Evolutionary conservation across 306 rosid genomes (phyloP), one percentile per base, ranked within the genome.

Genomic region (Fragaria ananassa): DNA sequence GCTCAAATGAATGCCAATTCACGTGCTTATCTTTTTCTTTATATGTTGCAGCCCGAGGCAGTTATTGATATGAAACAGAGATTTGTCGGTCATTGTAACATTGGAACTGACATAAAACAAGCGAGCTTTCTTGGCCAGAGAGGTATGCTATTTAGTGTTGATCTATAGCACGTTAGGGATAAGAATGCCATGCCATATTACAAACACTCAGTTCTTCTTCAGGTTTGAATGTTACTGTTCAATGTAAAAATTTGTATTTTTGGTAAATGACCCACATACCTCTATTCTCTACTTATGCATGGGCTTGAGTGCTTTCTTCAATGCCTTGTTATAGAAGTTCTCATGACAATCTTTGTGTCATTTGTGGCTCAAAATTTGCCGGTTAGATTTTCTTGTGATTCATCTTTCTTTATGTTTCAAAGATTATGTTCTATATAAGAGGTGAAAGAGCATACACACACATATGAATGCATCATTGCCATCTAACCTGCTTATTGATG

Each of bases 81-180:
- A 89, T 95, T 82, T 81, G 82, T 87, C 78, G 99, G 99, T 66
- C 99, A 95, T 69, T 92, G 97, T 81, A 95, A 95, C 79, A 83
- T 89, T 76, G 99, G 99, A 79, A 95, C 99, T 70, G 99, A 95
- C 81, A 95, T 95, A 79, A 95, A 95, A 72, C 99, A 95, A 77
- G 99, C 99, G 74, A 95, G 74, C 85, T 95, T 95, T 88, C 97
- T 95, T 71, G 99, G 99, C 76, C 97, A 87, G 82, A 89, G 85
- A 90, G 99, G 99, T 95, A 84, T 8, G 68, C 79, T 71, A 21
- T 74, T 41, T 31, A 15, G 23, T 25, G 14, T 15, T 60, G 47
- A 31, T 76, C 75, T 49, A 72, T 53, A 73, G 45, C 68, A 44
- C 47, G 2, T 63, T 34, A 42, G 45, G 46, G 69, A 66, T 35